These are phyloP conservation scores for Melaleuca alternifolia DNA, from an alignment of 345 rosid species.

Conservation along the genomic window DNA sequence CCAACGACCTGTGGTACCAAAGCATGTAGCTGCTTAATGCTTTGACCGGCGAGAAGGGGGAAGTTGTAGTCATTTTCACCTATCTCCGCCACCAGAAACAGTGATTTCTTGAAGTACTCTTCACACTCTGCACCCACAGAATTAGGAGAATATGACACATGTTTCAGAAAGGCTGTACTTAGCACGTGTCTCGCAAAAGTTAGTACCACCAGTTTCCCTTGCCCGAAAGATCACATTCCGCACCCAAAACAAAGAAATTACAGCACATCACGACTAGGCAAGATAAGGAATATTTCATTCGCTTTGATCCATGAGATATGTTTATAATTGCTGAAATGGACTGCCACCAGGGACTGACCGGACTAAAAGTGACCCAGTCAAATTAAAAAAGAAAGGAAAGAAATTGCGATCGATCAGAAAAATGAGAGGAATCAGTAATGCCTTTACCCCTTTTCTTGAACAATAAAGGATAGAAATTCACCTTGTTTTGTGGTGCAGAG, in stretches of 20 bases:
- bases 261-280: neutral
- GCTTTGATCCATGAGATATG: neutral
- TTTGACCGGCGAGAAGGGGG: conserved; percentile 23
- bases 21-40: conserved; percentile 14
- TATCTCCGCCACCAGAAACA: conserved; percentile 53
- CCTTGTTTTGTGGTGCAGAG: conserved; percentile 33
- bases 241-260: neutral
- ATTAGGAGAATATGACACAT: neutral
- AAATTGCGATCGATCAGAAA: neutral
- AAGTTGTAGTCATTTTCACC: conserved; percentile 64
- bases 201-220: neutral
- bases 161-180: neutral
- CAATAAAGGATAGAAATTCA: neutral
- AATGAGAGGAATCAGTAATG: neutral
- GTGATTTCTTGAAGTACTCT: conserved; percentile 33
- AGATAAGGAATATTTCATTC: neutral
- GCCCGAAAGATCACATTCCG: neutral
- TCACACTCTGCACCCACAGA: conserved; percentile 32
- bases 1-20: conserved; percentile 35
- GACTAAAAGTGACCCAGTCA: neutral
- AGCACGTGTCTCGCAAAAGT: neutral
- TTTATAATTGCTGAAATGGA: neutral
- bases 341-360: neutral
- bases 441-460: neutral
- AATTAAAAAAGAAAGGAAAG: neutral